Evolutionary conservation across 345 rosid genomes (phyloP), one percentile per base, ranked within the genome.

Genomic region (Murraya paniculata): DNA sequence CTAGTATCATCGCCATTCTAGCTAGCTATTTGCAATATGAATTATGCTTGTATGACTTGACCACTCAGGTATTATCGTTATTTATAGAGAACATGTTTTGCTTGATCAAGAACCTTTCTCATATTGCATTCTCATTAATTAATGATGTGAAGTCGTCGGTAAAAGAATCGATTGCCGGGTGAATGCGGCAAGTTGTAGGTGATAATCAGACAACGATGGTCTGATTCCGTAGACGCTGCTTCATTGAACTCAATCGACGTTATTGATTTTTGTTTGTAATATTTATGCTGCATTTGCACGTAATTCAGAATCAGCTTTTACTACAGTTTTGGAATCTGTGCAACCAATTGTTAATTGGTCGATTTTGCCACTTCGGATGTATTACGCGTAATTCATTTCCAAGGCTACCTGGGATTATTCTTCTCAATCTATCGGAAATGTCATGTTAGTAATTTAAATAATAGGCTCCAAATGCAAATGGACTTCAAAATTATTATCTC

Each of bases 141-240:
- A 27, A 38, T 27, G 19, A 61, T 22, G 50, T 73, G 11, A 59
- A 8, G 22, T 73, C 39, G 27, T 4, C 22, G 74, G 41, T 65
- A 27, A 64, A 9, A 28, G 10, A 31, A 11, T 55, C 33, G 19
- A 33, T 48, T 55, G 72, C 62, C 53, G 35, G 64, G 56, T 22
- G 71, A 50, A 64, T 62, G 59, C 22, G 70, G 50, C 71, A 75
- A n/a, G 78, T 64, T 50, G 16, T 75, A 30, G 50, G 14, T 64
- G 66, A 64, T 41, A 30, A 64, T 45, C 13, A 75, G 45, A 75
- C 48, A 64, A 18, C 22, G 16, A 39, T 9, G 30, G 77, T 62
- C 22, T 22, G 22, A 58, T 30, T 27, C 69, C 77, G 60, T 45
- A 22, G 41, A 62, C 39, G 59, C 39, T 62, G 77, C 70, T 45